Percentiles rank a stretch among this genome's conserved stretches.
phyloP scores from a whole-genome alignment of 805 yeast genomes.

The Sugiyamaella mastotermitis region DNA sequence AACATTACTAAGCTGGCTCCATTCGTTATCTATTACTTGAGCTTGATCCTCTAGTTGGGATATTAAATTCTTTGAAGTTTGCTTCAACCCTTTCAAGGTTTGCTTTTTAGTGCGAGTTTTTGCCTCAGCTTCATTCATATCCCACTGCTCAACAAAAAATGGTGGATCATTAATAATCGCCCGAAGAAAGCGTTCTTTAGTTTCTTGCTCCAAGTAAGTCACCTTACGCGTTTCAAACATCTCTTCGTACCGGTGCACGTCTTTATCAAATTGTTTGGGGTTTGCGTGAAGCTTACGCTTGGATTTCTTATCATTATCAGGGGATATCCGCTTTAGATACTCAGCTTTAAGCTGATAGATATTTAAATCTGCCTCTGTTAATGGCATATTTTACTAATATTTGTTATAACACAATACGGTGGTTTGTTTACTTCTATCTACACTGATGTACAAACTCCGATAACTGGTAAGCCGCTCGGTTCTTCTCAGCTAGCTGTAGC shows the following conservation, averaged over 20 bases:
- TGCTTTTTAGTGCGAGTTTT: slow-evolving; percentile 26
- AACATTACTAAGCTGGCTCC: slow-evolving; percentile 24
- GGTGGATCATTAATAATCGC: slow-evolving; percentile 37
- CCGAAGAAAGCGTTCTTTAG: slow-evolving; percentile 61
- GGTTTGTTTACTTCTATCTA: too few species aligned
- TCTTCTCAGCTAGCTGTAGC: too few species aligned
- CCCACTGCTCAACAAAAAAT: slow-evolving; percentile 29
- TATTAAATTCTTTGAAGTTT: slow-evolving; percentile 18
- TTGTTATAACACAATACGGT: too few species aligned
- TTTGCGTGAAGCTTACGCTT: slow-evolving; percentile 14
- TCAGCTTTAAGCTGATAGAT: slow-evolving; percentile 11
- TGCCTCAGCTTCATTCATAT: slow-evolving; percentile 29
- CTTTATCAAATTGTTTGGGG: slow-evolving; percentile 16
- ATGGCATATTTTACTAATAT: too few species aligned
- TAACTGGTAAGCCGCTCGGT: too few species aligned
- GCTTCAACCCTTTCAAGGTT: slow-evolving; percentile 27
- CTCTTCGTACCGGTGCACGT: slow-evolving; percentile 15
- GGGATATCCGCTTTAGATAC: slow-evolving; percentile 8
- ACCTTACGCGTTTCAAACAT: slow-evolving; percentile 52
- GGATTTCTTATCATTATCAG: slow-evolving; percentile 8
- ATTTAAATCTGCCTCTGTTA: slow-evolving; percentile 11
- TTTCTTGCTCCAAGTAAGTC: slow-evolving; percentile 64
- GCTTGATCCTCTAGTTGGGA: slow-evolving; percentile 19
- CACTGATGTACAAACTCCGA: too few species aligned
- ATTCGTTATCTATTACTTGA: slow-evolving; percentile 19